phyloP scores from a whole-genome alignment of 1,139 yeast genomes.

The Arxiozyma heterogenica region DNA sequence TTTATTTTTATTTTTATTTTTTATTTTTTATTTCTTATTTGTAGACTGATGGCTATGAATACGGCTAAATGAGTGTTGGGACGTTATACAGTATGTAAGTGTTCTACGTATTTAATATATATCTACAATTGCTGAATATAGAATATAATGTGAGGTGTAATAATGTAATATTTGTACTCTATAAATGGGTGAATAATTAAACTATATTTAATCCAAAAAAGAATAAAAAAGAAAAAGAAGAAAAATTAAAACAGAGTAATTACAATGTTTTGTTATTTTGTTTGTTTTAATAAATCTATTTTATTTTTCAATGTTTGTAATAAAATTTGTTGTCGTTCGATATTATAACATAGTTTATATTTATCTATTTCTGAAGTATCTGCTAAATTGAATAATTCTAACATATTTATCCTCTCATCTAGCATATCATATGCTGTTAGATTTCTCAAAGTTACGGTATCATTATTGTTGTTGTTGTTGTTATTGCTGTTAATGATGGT shows the following conservation, averaged over 20 bases:
- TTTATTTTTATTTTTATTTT: too few species aligned
- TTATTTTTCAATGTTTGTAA: slow-evolving; percentile 9
- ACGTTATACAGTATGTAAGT: too few species aligned
- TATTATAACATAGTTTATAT: slow-evolving; percentile 6
- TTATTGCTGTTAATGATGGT: slow-evolving; percentile 5
- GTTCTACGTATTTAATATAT: background rate
- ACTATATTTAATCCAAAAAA: too few species aligned
- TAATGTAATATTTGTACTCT: background rate
- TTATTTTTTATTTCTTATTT: too few species aligned
- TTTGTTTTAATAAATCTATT: background rate
- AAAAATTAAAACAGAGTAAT: background rate
- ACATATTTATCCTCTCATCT: slow-evolving; percentile 23
- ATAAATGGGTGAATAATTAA: background rate
- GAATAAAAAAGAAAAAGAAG: background rate
- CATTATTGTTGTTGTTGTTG: slow-evolving; percentile 5
- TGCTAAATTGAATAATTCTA: slow-evolving; percentile 24
- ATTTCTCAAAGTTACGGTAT: slow-evolving; percentile 23
- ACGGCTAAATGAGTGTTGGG: background rate
- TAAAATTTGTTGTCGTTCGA: slow-evolving; percentile 13
- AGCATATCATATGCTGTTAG: slow-evolving; percentile 27
- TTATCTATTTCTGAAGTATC: slow-evolving; percentile 19
- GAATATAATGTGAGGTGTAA: background rate
- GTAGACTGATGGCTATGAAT: background rate
- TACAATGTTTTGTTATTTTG: background rate
- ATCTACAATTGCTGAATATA: too few species aligned